Conservation (phyloP, 2,329 filamentous ascomycete species). For the Beauveria asiatica region DNA sequence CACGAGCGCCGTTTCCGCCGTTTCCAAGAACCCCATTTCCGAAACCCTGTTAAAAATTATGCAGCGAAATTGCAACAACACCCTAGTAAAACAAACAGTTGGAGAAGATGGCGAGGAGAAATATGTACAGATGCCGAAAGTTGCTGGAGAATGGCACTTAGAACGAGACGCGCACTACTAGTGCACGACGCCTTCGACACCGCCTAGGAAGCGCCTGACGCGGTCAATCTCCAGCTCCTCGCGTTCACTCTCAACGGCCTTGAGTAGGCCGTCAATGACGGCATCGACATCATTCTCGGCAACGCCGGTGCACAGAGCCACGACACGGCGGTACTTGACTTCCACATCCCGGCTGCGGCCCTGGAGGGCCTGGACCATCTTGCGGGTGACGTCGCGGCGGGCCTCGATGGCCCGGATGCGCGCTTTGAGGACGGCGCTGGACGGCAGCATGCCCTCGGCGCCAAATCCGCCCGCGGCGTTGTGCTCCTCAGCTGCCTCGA, state of each 20-base stretch:
- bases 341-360: slow-evolving; percentile 77
- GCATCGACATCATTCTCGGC: slow-evolving; percentile 71
- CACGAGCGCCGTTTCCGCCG: neutral
- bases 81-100: neutral
- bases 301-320: slow-evolving; percentile 77
- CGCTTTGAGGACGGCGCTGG: slow-evolving; percentile 53
- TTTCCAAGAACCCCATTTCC: neutral
- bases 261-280: slow-evolving; percentile 68
- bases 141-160: neutral
- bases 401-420: slow-evolving; percentile 61
- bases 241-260: slow-evolving; percentile 82
- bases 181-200: slow-evolving; percentile 58
- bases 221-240: slow-evolving; percentile 67
- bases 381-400: slow-evolving; percentile 59
- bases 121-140: neutral
- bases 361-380: slow-evolving; percentile 62
- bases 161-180: slow-evolving; percentile 19
- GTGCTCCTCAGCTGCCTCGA: slow-evolving; percentile 33
- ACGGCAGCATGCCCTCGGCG: slow-evolving; percentile 42
- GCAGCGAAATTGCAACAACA: neutral
- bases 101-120: neutral
- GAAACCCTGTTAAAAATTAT: neutral
- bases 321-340: slow-evolving; percentile 78
- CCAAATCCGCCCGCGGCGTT: slow-evolving; percentile 25
- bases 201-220: slow-evolving; percentile 69